Evolutionary conservation across 495 filamentous ascomycete species (phyloP).

Genomic region (Friedmanniomyces endolithicus): DNA sequence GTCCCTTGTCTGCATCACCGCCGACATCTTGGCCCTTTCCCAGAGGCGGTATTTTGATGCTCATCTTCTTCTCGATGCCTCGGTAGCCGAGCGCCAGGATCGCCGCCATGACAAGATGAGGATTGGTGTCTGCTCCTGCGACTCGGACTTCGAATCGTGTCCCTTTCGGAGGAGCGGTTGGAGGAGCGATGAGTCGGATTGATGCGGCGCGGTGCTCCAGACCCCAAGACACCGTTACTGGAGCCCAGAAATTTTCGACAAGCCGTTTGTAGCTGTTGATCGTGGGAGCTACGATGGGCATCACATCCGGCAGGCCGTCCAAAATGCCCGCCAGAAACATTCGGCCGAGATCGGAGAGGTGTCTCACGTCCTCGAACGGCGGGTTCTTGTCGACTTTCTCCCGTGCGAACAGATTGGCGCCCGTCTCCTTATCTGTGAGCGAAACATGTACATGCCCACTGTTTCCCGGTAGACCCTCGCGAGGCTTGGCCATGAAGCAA

Average conservation of each 20-base stretch:
- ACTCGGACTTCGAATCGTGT: conserved; percentile 89
- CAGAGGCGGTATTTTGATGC: conserved; percentile 69
- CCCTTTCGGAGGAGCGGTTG: conserved; percentile 65
- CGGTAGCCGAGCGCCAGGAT: conserved; percentile 78
- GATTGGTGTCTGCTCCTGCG: conserved; percentile 80
- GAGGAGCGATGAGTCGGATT: conserved; percentile 77
- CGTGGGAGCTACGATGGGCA: conserved; percentile 88
- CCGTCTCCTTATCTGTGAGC: conserved; percentile 47
- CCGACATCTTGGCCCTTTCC: conserved; percentile 73
- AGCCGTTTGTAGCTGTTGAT: conserved; percentile 95
- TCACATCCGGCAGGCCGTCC: conserved; percentile 80
- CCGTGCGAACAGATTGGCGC: conserved; percentile 71
- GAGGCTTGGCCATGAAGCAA: conserved; percentile 98
- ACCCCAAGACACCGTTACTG: conserved; percentile 94
- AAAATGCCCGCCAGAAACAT: conserved; percentile 87
- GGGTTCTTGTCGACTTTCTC: conserved; percentile 55
- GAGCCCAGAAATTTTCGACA: conserved; percentile 98
- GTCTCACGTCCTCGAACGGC: conserved; percentile 56
- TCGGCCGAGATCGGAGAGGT: conserved; percentile 79
- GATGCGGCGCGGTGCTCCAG: conserved; percentile 88
- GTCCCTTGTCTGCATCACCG: conserved; percentile 49
- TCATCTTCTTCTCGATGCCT: conserved; percentile 78
- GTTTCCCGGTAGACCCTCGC: conserved; percentile 79
- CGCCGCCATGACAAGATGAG: conserved; percentile 75
- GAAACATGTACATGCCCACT: conserved; percentile 94